Conservation (phyloP, 2,329 filamentous ascomycete species). For the Apiospora rasikravindrae region DNA sequence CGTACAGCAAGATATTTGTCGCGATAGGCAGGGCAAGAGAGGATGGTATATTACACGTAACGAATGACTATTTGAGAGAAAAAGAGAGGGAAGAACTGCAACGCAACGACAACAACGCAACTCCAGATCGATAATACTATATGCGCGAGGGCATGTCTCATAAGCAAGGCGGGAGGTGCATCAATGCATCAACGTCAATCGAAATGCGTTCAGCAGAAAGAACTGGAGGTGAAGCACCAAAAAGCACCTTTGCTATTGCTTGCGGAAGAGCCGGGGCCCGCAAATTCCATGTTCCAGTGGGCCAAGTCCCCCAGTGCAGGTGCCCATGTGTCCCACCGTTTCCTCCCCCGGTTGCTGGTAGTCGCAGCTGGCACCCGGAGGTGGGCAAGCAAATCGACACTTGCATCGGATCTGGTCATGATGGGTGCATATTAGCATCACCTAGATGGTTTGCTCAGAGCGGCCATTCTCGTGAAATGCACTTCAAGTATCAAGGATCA, state of each 20-base stretch:
- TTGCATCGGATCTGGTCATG: constrained; percentile 10
- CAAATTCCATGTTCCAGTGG: background rate
- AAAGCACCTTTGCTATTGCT: background rate
- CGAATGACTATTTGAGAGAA: background rate
- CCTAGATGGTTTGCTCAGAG: background rate
- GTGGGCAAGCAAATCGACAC: constrained; percentile 14
- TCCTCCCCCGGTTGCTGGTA: background rate
- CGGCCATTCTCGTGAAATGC: background rate
- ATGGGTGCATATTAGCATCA: background rate
- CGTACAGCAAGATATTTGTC: background rate
- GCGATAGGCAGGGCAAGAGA: background rate
- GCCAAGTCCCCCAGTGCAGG: background rate
- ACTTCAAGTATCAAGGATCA: background rate
- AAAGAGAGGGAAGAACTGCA: background rate
- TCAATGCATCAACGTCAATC: constrained; percentile 1
- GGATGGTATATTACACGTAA: constrained; percentile 14
- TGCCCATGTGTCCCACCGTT: background rate
- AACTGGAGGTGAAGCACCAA: constrained; percentile 4
- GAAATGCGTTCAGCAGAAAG: background rate
- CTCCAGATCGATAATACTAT: background rate
- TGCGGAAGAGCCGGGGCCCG: constrained; percentile 10
- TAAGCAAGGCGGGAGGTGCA: background rate
- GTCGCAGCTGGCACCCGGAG: background rate
- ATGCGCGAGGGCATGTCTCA: background rate
- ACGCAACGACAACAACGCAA: background rate